A percentile compares a stretch with the other conserved stretches of the same genome.
Conservation (phyloP, 2,329 filamentous ascomycete genomes). For the Colletotrichum sp. region DNA sequence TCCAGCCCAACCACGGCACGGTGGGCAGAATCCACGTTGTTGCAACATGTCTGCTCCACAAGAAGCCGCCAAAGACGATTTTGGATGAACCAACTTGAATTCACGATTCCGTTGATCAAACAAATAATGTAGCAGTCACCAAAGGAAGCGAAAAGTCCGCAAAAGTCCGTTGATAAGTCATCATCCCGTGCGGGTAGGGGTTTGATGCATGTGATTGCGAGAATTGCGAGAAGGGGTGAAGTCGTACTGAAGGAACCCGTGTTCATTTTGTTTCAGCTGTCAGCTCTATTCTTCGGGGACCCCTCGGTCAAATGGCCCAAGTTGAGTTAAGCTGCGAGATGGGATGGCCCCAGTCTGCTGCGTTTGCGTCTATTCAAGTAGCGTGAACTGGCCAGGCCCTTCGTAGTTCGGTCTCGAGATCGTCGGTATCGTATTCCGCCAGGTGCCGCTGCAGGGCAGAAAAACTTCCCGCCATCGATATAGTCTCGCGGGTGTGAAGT, state of each 20-base stretch:
- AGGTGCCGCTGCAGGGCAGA: neutral
- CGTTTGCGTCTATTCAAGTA: neutral
- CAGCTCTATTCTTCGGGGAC: neutral
- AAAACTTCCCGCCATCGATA: neutral
- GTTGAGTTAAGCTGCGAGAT: neutral
- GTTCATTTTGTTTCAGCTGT: neutral
- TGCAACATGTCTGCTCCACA: neutral
- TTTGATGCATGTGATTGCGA: neutral
- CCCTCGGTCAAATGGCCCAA: neutral
- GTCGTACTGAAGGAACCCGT: neutral
- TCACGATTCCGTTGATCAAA: neutral
- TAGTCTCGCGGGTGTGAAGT: neutral
- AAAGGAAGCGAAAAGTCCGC: neutral
- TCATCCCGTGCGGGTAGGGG: neutral
- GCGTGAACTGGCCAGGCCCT: neutral
- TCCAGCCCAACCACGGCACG: neutral
- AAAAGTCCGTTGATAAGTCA: neutral
- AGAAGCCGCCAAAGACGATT: neutral
- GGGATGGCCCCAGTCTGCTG: neutral
- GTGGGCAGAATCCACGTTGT: constrained; percentile 1
- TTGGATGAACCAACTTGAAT: neutral
- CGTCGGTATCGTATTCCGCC: neutral
- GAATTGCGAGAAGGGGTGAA: neutral
- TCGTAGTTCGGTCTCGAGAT: neutral
- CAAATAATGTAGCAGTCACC: neutral